Percentiles rank a stretch among this genome's conserved stretches.
phyloP scores from a whole-genome alignment of 768 basidiomycete genomes.

The Trametes punicea region DNA sequence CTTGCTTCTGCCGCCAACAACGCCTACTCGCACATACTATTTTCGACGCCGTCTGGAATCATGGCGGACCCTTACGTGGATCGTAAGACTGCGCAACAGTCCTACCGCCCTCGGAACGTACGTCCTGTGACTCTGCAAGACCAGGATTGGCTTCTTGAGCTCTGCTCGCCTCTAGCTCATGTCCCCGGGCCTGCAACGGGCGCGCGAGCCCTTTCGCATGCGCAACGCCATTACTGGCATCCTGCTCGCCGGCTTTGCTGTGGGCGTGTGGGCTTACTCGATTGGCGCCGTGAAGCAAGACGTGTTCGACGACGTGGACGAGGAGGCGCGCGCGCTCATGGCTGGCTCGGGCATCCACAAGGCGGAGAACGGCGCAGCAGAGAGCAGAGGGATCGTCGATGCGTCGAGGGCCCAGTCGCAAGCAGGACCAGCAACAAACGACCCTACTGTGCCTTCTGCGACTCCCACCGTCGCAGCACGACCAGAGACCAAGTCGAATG shows the following conservation, averaged over 20 bases:
- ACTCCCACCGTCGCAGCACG: neutral
- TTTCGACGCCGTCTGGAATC: neutral
- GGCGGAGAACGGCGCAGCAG: conserved; percentile 30
- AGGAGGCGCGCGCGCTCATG: conserved; percentile 60
- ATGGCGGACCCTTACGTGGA: conserved; percentile 38
- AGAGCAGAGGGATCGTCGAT: conserved; percentile 26
- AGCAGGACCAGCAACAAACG: neutral
- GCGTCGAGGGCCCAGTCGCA: conserved; percentile 20
- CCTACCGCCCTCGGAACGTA: conserved; percentile 41
- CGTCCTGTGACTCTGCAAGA: conserved; percentile 1
- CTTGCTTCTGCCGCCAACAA: neutral
- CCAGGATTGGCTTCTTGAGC: neutral
- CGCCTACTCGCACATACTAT: neutral
- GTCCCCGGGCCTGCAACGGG: conserved; percentile 85
- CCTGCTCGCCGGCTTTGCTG: conserved; percentile 66
- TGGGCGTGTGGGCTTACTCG: conserved; percentile 87
- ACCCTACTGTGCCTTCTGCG: neutral
- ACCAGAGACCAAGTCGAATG: neutral
- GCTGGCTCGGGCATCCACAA: conserved; percentile 30
- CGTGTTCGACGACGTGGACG: conserved; percentile 83
- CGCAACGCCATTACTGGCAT: conserved; percentile 80
- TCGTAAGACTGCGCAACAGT: conserved; percentile 31
- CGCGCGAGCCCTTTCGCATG: conserved; percentile 77
- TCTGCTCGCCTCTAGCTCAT: conserved; percentile 51
- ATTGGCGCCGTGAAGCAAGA: conserved; percentile 94